Base-by-base conservation (phyloP, 1,139 yeast species). In the Candida sp. region DNA sequence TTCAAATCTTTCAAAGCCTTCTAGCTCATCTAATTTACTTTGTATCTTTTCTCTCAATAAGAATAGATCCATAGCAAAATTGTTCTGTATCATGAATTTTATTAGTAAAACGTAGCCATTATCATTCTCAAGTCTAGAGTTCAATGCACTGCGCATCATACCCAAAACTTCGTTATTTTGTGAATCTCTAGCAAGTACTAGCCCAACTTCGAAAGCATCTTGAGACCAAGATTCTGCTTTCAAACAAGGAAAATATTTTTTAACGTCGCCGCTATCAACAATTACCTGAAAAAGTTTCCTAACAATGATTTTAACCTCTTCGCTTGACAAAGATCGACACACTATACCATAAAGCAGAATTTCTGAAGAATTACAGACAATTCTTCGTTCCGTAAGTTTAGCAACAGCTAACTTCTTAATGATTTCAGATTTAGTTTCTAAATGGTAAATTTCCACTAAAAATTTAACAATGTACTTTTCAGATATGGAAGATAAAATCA, bases 151-250 rank as follows among this genome's bases (percentile, higher is more conserved):
- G 22, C 57, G 45, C 0, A 63, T 49, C 35, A 58, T 54, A 29
- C 57, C 57, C 42, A 60, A 63, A 41, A 73, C 56, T 37, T 52
- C 55, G 2, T 52, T 53, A 40, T 52, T 61, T 2, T 77, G 75
- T 0, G 76, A 69, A 50, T 60, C 61, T 41, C 64, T 70, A 39
- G 69, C 58, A 32, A 71, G 55, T 4, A 54, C 44, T 5, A 71
- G 49, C 39, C 61, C 68, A 45, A 63, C 68, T 35, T 66, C 59
- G 53, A 67, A 63, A 2, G 60, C 51, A 1, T 63, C 61, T 4
- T 58, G 32, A 9, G 58, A 50, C 78, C 78, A 73, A 4, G 49
- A 43, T 1, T 49, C 50, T 3, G 70, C 50, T 2, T 57, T 45
- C 40, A 70, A 48, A 21, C 45, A 29, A 1, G 46, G 46, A 21